Base-by-base conservation (phyloP, 306 rosid species). In the Pyrus betulifolia region DNA sequence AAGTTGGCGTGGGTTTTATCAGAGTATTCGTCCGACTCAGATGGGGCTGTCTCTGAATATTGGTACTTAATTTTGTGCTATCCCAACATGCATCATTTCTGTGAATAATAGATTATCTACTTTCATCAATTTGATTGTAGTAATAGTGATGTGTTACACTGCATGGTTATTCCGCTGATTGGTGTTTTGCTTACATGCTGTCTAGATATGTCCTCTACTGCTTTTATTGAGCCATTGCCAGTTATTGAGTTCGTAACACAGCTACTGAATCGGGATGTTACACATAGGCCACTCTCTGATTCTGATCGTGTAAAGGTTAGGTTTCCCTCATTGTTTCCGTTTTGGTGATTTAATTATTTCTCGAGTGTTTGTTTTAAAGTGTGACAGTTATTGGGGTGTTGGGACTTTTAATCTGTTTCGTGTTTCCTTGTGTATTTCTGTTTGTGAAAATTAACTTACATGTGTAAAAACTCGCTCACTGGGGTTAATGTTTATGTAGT, bases 1-100 rank as follows among this genome's bases (percentile, higher is more conserved):
- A 80, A 96, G 99, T 57, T 96, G 99, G 99, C 93, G 99, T 3
- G 99, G 99, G 3, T 96, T 96, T 74, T 96, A 96, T 77, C 99
- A 96, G 69, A 96, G 99, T 74, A 96, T 96, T 65, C 96, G 99
- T 6, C 99, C 98, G 21, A 96, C 99, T 8, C 99, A 96, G 80
- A 96, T 96, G 99, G 98, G 99, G 3, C 76, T 96, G 14, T 93
- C 99, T 2, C 85, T 96, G 11, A 96, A 96, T 54, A 96, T 96
- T 75, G 99, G 99, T 96, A 75, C 1, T 69, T 18, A 61, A 18
- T 67, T n/a, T 35, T 51, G 21, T 74, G 2, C 35, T 31, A 33
- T 62, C 1, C 33, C 58, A 19, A 18, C 25, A 12, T 35, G 28
- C 30, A 25, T 30, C 25, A 14, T 74, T 31, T 33, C n/a, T 33